Conservation (phyloP, 2,329 filamentous ascomycete genomes). For the Zelopaecilomyces penicillatus region DNA sequence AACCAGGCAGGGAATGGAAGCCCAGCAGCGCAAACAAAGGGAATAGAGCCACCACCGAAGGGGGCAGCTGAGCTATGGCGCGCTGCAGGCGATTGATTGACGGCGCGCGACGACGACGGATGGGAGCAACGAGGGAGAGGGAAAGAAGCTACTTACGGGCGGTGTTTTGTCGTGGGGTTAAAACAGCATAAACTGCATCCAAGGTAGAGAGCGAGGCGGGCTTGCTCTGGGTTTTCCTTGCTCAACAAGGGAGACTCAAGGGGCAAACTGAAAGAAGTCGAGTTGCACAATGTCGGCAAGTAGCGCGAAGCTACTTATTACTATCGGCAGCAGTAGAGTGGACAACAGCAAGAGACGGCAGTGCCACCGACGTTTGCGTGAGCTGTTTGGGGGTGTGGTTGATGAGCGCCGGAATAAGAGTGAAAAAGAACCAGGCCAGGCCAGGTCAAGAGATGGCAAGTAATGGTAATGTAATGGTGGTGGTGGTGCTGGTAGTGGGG, state of each 20-base stretch:
- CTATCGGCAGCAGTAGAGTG: neutral
- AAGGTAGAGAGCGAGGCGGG: slow-evolving; percentile 12
- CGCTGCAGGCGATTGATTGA: slow-evolving; percentile 1
- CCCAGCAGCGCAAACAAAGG: slow-evolving; percentile 3
- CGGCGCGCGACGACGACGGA: slow-evolving; percentile 10
- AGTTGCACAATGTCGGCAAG: slow-evolving; percentile 14
- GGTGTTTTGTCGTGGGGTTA: slow-evolving; percentile 20
- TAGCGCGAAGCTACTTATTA: slow-evolving; percentile 8
- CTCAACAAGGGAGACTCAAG: slow-evolving; percentile 12
- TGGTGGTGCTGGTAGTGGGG: neutral
- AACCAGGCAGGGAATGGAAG: slow-evolving; percentile 3
- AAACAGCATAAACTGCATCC: slow-evolving; percentile 17
- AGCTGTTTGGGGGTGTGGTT: slow-evolving; percentile 4
- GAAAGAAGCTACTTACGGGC: slow-evolving; percentile 27
- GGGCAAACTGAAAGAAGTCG: slow-evolving; percentile 13
- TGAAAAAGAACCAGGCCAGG: slow-evolving; percentile 3
- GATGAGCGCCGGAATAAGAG: slow-evolving; percentile 4
- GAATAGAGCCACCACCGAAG: slow-evolving; percentile 3
- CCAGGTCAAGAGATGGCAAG: slow-evolving; percentile 1
- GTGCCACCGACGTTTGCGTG: slow-evolving; percentile 6
- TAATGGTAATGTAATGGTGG: slow-evolving; percentile 2
- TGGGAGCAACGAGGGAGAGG: slow-evolving; percentile 10
- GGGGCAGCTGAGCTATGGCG: neutral
- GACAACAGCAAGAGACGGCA: slow-evolving; percentile 5
- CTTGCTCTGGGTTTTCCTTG: slow-evolving; percentile 10